Percentiles rank a stretch among this genome's conserved stretches.
These are phyloP conservation scores for Exserohilum turcica DNA, from an alignment of 2,329 filamentous ascomycete genomes.

Conservation along the genomic window DNA sequence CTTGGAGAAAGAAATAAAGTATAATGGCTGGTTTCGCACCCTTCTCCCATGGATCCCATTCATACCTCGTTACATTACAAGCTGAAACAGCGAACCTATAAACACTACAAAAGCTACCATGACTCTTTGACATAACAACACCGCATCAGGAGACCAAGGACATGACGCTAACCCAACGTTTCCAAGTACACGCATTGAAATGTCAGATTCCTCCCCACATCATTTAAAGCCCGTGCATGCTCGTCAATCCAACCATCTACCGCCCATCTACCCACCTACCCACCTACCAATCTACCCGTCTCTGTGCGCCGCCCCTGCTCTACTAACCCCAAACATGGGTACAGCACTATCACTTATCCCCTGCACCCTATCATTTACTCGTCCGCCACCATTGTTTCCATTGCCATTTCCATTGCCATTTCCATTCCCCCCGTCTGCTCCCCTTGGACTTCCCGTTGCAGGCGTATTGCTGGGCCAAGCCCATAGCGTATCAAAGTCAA, in stretches of 20 bases:
- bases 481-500: constrained; percentile 52
- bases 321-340: constrained; percentile 40
- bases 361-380: constrained; percentile 36
- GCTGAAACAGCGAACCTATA: too few relatives aligned
- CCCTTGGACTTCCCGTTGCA: constrained; percentile 36
- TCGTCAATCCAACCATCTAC: neutral
- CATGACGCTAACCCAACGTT: neutral
- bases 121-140: neutral
- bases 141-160: neutral
- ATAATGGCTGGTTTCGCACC: too few relatives aligned
- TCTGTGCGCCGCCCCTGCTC: neutral
- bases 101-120: neutral
- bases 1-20: neutral
- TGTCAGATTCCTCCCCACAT: too few relatives aligned
- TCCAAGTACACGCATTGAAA: neutral
- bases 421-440: constrained; percentile 10
- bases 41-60: too few relatives aligned
- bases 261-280: neutral
- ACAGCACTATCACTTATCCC: constrained; percentile 10
- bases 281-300: neutral
- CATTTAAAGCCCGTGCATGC: neutral
- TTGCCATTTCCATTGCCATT: too few relatives aligned
- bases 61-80: too few relatives aligned
- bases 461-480: constrained; percentile 47
- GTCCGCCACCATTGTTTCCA: neutral